A percentile compares a stretch with the other conserved stretches of the same genome.
These are phyloP conservation scores for Blepharisma japonicum DNA, from an alignment of 73 alveolate species.

Conservation along the genomic window DNA sequence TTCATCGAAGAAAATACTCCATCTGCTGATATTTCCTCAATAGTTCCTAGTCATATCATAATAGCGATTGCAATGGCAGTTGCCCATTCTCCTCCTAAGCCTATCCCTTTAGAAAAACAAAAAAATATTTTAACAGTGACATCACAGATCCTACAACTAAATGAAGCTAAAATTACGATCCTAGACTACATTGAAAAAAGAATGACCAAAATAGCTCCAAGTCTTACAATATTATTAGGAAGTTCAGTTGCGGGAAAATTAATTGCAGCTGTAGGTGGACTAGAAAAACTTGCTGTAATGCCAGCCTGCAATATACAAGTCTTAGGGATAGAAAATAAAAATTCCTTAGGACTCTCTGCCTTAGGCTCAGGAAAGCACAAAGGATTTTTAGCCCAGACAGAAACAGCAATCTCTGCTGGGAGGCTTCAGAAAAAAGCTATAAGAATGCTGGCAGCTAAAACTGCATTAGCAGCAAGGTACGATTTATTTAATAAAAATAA, in stretches of 20 bases:
- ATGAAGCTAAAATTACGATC: constrained; percentile 35
- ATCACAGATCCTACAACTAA: constrained; percentile 33
- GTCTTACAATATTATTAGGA: constrained; percentile 82
- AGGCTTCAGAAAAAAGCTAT: constrained; percentile 71
- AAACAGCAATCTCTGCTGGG: constrained; percentile 75
- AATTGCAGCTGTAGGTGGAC: constrained; percentile 94
- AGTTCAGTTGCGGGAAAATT: constrained; percentile 83
- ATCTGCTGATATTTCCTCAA: constrained; percentile 60
- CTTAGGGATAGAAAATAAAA: constrained; percentile 83
- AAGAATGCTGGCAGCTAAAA: constrained; percentile 90
- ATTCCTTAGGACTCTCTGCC: constrained; percentile 75
- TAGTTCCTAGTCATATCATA: constrained; percentile 70
- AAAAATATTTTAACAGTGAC: constrained; percentile 45
- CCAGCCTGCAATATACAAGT: constrained; percentile 94
- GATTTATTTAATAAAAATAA: constrained; percentile 74
- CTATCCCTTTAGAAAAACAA: constrained; percentile 46
- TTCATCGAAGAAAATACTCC: constrained; percentile 68
- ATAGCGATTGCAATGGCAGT: constrained; percentile 83
- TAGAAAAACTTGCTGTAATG: constrained; percentile 78
- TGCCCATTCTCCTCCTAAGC: constrained; percentile 54
- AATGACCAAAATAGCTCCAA: constrained; percentile 90
- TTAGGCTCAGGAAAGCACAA: constrained; percentile 72
- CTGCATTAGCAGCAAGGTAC: constrained; percentile 95
- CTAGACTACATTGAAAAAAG: constrained; percentile 66
- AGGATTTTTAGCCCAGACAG: constrained; percentile 81